Evolutionary conservation across 78 protist species (phyloP), one percentile per base, ranked within the genome.

Genomic region (Guillardia theta): DNA sequence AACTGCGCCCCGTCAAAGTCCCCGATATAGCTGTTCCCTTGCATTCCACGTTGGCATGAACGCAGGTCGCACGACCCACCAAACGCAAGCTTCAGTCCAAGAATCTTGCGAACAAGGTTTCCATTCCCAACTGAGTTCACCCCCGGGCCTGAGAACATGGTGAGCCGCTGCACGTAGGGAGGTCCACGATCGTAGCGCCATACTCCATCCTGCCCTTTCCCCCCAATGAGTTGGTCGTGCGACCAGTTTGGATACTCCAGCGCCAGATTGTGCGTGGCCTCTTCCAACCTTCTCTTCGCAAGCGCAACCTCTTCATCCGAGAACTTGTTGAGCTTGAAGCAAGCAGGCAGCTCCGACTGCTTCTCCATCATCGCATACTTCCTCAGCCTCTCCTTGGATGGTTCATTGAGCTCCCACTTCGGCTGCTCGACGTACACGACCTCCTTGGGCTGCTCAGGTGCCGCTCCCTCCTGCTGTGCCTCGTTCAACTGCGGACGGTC

Each of bases 81-180:
- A 48, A 78, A 78, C 15, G 90, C 90, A 24, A 8, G 19, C 48
- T 37, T 78, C 0, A 78, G 90, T 36, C 90, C 90, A 18, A 78
- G 24, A 37, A 78, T n/a, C 48, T 50, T 46, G 53, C 90, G 90
- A 19, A 78, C 90, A 22, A 78, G 48, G 50, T 78, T 36, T 4
- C 90, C 90, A 78, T 78, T 78, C 53, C 90, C 90, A 30, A 43
- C 33, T 30, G 90, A 44, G 90, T 78, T 50, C 45, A 78, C 90
- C 30, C 90, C 90, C 24, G 45, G 33, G 37, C 90, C 90, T 10
- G 39, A 45, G 48, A 78, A 78, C 90, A 78, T 78, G 50, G 90
- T 78, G 41, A 78, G 0, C 50, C 90, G 47, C 15, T 43, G 24
- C 48, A 78, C 90, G 48, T 78, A 78, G 37, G 90, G 90, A 10